Percentiles rank a stretch among this genome's conserved stretches.
These are phyloP conservation scores for Exophiala xenobiotica DNA, from an alignment of 2,329 filamentous ascomycete species.

Conservation along the genomic window DNA sequence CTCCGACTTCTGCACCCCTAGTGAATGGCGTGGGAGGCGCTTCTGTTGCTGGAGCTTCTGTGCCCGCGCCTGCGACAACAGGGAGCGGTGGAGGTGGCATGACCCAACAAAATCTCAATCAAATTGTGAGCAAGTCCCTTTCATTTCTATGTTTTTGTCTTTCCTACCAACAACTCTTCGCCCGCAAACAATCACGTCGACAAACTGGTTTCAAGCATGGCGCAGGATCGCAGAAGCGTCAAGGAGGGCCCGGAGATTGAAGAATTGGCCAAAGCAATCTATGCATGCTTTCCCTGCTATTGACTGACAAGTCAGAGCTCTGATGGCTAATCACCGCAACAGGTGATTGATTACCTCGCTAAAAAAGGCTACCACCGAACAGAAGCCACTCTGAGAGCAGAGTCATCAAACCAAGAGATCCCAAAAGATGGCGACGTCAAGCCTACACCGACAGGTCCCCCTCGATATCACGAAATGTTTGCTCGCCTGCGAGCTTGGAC, in stretches of 20 bases:
- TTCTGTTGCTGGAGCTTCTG: slow-evolving; percentile 34
- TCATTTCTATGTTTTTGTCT: not conserved
- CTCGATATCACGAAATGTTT: slow-evolving; percentile 75
- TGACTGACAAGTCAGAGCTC: no score
- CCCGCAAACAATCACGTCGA: no score
- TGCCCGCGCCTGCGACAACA: slow-evolving; percentile 31
- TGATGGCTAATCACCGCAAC: no score
- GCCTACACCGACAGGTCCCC: slow-evolving; percentile 50
- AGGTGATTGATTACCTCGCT: slow-evolving; percentile 90
- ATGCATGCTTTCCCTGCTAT: no score
- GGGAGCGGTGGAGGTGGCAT: slow-evolving; percentile 44
- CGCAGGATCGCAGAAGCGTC: no score
- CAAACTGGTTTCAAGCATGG: no score
- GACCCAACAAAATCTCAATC: slow-evolving; percentile 88
- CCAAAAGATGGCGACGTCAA: slow-evolving; percentile 50
- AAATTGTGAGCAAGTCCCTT: slow-evolving; percentile 70
- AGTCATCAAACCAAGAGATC: slow-evolving; percentile 78
- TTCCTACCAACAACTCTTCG: no score
- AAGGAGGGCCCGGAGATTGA: no score
- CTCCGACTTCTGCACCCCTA: slow-evolving; percentile 29
- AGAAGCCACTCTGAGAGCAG: slow-evolving; percentile 86
- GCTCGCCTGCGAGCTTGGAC: slow-evolving; percentile 76
- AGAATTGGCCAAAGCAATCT: no score
- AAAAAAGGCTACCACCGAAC: slow-evolving; percentile 94
- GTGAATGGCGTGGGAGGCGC: slow-evolving; percentile 35